phyloP scores from a whole-genome alignment of 2,329 filamentous ascomycete genomes.

The Ophiocordyceps camponoti-floridani region DNA sequence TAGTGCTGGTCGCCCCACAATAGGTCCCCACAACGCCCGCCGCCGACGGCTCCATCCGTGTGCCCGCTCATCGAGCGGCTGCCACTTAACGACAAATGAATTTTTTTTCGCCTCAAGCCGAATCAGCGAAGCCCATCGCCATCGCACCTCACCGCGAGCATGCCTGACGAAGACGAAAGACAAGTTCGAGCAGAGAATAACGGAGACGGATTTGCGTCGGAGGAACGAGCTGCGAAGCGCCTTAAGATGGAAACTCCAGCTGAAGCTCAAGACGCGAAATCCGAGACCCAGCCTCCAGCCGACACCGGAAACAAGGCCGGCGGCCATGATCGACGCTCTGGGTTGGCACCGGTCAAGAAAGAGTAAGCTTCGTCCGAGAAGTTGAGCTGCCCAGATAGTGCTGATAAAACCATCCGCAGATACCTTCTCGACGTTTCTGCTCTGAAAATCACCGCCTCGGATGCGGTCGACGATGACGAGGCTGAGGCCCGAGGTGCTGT shows the following conservation, averaged over 20 bases:
- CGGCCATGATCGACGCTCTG: constrained; percentile 23
- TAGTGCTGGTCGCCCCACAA: too few species aligned
- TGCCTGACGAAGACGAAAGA: constrained; percentile 8
- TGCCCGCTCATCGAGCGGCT: too few species aligned
- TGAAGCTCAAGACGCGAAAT: constrained; percentile 2
- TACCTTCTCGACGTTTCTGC: constrained; percentile 21
- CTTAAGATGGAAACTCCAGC: constrained; percentile 29
- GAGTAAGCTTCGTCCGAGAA: constrained; percentile 33
- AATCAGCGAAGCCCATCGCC: too few species aligned
- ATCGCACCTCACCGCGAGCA: constrained; percentile 3
- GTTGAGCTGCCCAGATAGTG: too few species aligned
- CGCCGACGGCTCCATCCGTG: too few species aligned
- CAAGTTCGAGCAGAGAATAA: constrained; percentile 6
- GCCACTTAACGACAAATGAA: too few species aligned
- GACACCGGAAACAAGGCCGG: constrained; percentile 7
- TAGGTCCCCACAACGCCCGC: too few species aligned
- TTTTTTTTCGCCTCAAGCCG: too few species aligned
- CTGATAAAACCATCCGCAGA: constrained; percentile 9
- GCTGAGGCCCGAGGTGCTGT: constrained; percentile 24
- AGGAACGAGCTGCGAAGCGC: constrained; percentile 37
- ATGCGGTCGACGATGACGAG: constrained; percentile 26
- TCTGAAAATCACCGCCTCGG: constrained; percentile 7
- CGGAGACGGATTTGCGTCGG: not conserved
- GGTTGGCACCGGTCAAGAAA: constrained; percentile 53
- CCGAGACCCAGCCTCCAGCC: too few species aligned